These are phyloP conservation scores for Macrophomina tecta DNA, from an alignment of 2,329 filamentous ascomycete species.

Conservation along the genomic window DNA sequence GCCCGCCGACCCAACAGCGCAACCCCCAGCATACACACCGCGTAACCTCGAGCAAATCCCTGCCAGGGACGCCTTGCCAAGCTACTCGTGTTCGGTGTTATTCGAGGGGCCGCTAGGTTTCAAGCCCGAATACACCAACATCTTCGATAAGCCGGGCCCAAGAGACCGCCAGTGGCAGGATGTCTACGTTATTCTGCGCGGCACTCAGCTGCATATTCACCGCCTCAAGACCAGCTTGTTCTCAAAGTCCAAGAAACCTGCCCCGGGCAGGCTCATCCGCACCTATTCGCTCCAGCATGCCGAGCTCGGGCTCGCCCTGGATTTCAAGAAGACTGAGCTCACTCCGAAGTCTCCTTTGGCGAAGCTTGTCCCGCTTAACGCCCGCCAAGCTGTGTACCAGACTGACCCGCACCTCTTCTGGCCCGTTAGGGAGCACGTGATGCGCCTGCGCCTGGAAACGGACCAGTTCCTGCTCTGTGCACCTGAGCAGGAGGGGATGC, in stretches of 20 bases:
- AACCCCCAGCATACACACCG: constrained; percentile 42
- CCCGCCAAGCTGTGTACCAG: constrained; percentile 49
- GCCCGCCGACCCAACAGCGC: constrained; percentile 32
- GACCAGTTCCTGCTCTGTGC: constrained; percentile 77
- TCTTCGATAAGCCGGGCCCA: constrained; percentile 61
- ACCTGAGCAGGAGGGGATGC: constrained; percentile 67
- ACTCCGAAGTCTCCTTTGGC: constrained; percentile 53
- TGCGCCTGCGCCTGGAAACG: constrained; percentile 74
- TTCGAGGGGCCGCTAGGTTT: constrained; percentile 50
- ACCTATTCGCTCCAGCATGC: constrained; percentile 77
- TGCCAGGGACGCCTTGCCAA: constrained; percentile 34
- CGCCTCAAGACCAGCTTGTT: constrained; percentile 57
- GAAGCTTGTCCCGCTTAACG: constrained; percentile 50
- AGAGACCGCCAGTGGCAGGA: constrained; percentile 69
- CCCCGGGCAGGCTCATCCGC: constrained; percentile 65
- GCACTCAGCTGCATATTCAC: constrained; percentile 72
- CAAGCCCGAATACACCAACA: constrained; percentile 71
- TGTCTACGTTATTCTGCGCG: constrained; percentile 68
- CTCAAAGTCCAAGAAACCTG: constrained; percentile 46
- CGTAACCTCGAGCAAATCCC: constrained; percentile 29
- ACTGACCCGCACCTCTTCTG: constrained; percentile 56
- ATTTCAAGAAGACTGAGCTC: constrained; percentile 66
- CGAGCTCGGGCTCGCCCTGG: constrained; percentile 75
- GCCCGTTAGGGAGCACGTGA: constrained; percentile 62
- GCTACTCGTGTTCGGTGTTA: constrained; percentile 46